phyloP scores from a whole-genome alignment of 257 asterid genomes.

The Jasminum sambac region DNA sequence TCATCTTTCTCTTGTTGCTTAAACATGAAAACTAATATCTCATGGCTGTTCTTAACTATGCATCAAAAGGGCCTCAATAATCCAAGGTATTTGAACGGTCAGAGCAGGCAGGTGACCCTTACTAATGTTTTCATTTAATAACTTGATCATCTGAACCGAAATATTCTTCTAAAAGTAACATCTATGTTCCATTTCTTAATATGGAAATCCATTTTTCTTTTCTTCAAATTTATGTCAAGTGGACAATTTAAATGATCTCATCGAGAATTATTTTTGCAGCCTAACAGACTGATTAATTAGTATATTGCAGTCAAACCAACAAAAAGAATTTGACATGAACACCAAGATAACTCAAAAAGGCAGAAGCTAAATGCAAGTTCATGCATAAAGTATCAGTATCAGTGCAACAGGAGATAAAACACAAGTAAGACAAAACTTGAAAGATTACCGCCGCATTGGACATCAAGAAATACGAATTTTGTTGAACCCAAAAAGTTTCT shows the following conservation, averaged over 20 bases:
- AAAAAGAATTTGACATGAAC: not conserved
- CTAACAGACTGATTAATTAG: not conserved
- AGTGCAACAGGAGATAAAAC: not conserved
- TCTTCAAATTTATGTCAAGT: not conserved
- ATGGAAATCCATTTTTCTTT: not conserved
- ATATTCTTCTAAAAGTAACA: not conserved
- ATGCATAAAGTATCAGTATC: not conserved
- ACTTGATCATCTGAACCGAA: not conserved
- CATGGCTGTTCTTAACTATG: not conserved
- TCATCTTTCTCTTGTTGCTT: not conserved
- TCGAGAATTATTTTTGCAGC: not conserved
- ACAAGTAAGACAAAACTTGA: not conserved
- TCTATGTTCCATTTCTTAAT: not conserved
- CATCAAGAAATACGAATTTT: not conserved
- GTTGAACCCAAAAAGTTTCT: not conserved
- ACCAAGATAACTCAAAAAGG: not conserved
- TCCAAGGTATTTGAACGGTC: not conserved
- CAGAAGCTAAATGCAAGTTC: not conserved
- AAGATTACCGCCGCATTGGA: not conserved
- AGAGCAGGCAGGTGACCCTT: not conserved
- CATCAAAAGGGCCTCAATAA: not conserved
- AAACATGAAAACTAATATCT: not conserved
- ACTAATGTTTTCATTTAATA: not conserved
- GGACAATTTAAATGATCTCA: not conserved
- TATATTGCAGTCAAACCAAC: not conserved